phyloP scores from a whole-genome alignment of 2,329 filamentous ascomycete species.

The Nemania abortiva region DNA sequence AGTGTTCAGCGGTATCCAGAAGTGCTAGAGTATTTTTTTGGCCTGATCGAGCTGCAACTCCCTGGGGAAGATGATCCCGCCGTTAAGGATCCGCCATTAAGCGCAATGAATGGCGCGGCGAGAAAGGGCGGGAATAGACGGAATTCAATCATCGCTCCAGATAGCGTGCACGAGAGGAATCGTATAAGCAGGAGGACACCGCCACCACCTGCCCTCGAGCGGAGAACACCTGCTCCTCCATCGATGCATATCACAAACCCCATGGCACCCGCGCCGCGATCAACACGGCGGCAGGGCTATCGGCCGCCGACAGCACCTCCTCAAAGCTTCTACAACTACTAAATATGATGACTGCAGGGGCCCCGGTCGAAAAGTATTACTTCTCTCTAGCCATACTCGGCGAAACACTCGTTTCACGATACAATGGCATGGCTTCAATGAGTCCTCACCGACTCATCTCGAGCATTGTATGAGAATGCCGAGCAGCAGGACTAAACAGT shows the following conservation, averaged over 20 bases:
- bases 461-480: slow-evolving; percentile 16
- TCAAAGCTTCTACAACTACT: slow-evolving; percentile 42
- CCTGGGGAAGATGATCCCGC: slow-evolving; percentile 71
- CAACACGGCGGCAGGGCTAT: slow-evolving; percentile 43
- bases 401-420: slow-evolving; percentile 8
- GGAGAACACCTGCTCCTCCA: slow-evolving; percentile 57
- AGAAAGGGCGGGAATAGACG: slow-evolving; percentile 61
- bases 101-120: slow-evolving; percentile 62
- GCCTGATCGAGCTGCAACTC: slow-evolving; percentile 74
- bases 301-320: slow-evolving; percentile 48
- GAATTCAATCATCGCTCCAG: slow-evolving; percentile 54
- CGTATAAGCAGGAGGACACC: slow-evolving; percentile 53
- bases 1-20: slow-evolving; percentile 83
- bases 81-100: slow-evolving; percentile 71
- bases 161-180: slow-evolving; percentile 52
- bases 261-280: slow-evolving; percentile 43
- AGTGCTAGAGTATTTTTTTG: slow-evolving; percentile 84
- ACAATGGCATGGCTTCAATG: slow-evolving; percentile 1
- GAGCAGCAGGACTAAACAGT: slow-evolving; percentile 17
- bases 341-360: slow-evolving; percentile 24
- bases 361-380: slow-evolving; percentile 9
- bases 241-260: slow-evolving; percentile 45
- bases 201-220: slow-evolving; percentile 54
- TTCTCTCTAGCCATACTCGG: neutral
- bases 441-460: slow-evolving; percentile 8